Evolutionary conservation across 1,284 basidiomycete species (phyloP), one percentile per base, ranked within the genome.

Genomic region (Apiotrichum gamsii): DNA sequence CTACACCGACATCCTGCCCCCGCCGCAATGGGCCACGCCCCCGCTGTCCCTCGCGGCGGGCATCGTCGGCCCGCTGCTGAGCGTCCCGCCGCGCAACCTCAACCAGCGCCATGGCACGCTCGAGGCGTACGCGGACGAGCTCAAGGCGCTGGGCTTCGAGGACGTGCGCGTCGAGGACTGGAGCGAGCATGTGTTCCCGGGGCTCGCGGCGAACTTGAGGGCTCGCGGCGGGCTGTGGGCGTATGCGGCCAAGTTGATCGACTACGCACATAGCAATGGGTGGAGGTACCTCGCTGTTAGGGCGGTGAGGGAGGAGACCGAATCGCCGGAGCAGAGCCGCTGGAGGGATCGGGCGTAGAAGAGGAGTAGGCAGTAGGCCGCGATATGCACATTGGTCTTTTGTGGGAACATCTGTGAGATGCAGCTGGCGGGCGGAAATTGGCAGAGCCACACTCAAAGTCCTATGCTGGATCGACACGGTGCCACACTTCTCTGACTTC

Each of bases 121-220:
- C 23, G 69, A 73, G 18, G 74, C 74, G 28, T 85, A 85, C 61
- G 60, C 72, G 14, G 51, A 53, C 5, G 58, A 69, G 31, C 69
- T 87, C 72, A 56, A 72, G 37, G 49, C 63, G 8, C 70, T 80
- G 28, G 83, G 84, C 1, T 86, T 76, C 60, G 67, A 62, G 3
- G 75, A 81, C 54, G 74, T 84, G 13, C 49, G 64, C 14, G 39
- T 84, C 19, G 77, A 83, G 59, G 82, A 85, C 61, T 79, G 85
- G 51, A 80, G 77, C 20, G 48, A 69, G 13, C 67, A 79, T 47
- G 84, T 85, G 11, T 84, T 82, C 63, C 77, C 78, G 25, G 76
- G 77, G 1, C 82, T 85, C 58, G 66, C 74, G 1, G 31, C 37
- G 9, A 82, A 83, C 60, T 59, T 85, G 31, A 69, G 67, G 40